Base-by-base conservation (phyloP, 768 basidiomycete species). In the Hericium coralloides region DNA sequence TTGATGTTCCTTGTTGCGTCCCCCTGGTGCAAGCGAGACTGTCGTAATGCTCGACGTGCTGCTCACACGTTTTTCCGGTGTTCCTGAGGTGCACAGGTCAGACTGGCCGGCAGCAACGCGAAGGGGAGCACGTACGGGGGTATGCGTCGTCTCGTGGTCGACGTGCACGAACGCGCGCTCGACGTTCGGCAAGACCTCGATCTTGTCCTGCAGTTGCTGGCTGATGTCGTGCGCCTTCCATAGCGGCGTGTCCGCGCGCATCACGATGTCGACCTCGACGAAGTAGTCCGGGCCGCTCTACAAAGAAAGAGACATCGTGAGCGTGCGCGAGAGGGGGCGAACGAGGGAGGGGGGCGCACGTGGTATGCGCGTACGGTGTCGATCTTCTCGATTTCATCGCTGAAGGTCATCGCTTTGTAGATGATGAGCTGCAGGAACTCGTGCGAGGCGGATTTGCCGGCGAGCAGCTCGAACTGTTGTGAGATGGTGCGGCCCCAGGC, bases 281-380 rank as follows among this genome's bases (percentile, higher is more conserved):
- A 94, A 90, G 67, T 93, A 95, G 58, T 92, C 81, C 86, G 26
- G 6, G 12, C 15, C 43, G n/a, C 9, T 20, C 43, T 45, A 7
- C 15, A 20, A 7, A 15, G 15, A 45, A 45, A 2, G 41, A 45
- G 7, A 45, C 18, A 12, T 1, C 31, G 3, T n/a, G 14, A 25
- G 72, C 78, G 52, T 63, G 89, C 87, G 31, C 31, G 17, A 18
- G 15, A 37, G 3, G 4, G 43, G 2, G 22, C 25, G 50, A 31
- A 31, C 56, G 58, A 49, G 25, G 59, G 36, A 57, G 36, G 51
- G 56, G 55, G 53, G 72, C 86, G 60, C 53, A 86, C 87, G 69
- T 97, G 92, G 65, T 98, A 98, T 12, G 94, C 95, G 57, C 93
- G 79, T 56, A 94, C 91, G 8, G 92, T 94, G 68, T 98, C 95